These are phyloP conservation scores for Vigna unguiculata DNA, from an alignment of 306 rosid genomes.

Conservation along the genomic window DNA sequence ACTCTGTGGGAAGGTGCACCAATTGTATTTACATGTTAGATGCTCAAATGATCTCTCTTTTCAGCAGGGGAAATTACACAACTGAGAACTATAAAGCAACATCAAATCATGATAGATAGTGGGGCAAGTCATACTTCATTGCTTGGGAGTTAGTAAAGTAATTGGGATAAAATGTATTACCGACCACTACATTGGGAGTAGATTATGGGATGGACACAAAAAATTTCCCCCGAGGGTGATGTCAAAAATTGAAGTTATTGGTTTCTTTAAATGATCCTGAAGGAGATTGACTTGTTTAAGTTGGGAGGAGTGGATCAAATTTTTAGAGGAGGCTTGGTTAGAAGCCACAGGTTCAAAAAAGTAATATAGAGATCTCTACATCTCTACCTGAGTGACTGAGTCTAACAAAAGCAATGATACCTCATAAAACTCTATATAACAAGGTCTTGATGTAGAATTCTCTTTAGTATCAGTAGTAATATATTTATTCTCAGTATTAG, in stretches of 20 bases:
- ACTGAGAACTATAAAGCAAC: neutral
- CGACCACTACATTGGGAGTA: constrained; percentile 14
- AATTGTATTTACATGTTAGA: neutral
- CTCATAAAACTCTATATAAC: neutral
- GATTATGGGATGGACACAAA: neutral
- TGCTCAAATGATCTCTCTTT: neutral
- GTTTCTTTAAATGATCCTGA: neutral
- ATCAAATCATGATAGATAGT: neutral
- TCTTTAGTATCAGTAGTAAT: neutral
- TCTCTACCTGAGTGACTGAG: neutral
- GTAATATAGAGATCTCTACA: neutral
- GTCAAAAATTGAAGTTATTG: neutral
- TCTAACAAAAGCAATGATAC: constrained; percentile 6
- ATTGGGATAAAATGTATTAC: neutral
- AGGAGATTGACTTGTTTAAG: neutral
- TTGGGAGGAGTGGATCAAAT: neutral
- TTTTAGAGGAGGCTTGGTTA: neutral
- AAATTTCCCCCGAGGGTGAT: neutral
- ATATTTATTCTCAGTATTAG: constrained; percentile 20
- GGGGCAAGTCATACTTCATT: constrained; percentile 12
- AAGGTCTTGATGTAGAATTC: constrained; percentile 3
- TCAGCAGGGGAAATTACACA: neutral
- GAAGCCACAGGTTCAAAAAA: neutral
- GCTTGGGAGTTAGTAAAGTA: neutral
- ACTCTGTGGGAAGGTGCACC: neutral